phyloP scores from a whole-genome alignment of 257 asterid species.

The Solanum clarkiae region DNA sequence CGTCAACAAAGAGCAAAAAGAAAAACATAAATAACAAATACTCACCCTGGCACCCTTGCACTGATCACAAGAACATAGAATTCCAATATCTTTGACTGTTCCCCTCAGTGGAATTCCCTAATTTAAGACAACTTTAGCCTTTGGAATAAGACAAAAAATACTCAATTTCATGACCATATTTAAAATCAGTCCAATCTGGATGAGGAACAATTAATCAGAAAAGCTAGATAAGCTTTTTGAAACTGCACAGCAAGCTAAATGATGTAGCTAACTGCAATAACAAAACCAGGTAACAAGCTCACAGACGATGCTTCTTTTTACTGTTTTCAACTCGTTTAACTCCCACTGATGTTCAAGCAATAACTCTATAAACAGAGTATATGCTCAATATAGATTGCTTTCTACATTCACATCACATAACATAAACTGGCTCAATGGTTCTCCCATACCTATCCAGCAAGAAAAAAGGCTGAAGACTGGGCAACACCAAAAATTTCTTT shows the following conservation, averaged over 20 bases:
- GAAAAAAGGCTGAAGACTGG: background rate
- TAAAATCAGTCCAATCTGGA: background rate
- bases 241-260: background rate
- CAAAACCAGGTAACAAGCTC: background rate
- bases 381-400: background rate
- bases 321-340: background rate
- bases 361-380: background rate
- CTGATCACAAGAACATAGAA: conserved; percentile 73
- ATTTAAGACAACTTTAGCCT: background rate
- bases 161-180: background rate
- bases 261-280: background rate
- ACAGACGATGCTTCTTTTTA: background rate
- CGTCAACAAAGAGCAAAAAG: background rate
- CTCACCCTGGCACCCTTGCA: conserved; percentile 74
- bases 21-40: conserved; percentile 6
- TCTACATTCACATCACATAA: background rate
- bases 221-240: background rate
- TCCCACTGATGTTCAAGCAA: background rate
- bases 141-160: background rate
- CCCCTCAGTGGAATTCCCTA: conserved; percentile 43
- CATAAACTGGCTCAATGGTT: background rate
- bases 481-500: background rate
- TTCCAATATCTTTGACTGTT: conserved; percentile 75
- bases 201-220: background rate
- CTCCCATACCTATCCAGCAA: background rate